Evolutionary conservation across 129 eudicot species (phyloP).

Genomic region (Erigeron canadensis): DNA sequence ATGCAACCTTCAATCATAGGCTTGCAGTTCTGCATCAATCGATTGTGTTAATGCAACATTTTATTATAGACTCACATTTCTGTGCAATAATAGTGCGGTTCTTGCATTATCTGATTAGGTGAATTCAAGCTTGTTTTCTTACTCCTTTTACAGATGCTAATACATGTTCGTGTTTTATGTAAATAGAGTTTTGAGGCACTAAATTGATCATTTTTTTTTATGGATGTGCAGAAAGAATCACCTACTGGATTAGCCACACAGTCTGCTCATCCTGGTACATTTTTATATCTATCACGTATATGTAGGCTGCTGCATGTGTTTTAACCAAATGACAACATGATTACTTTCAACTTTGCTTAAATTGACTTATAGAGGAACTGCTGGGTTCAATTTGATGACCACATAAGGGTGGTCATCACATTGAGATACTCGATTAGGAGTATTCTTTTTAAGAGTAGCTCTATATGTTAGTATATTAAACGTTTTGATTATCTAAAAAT

Average conservation of each 20-base stretch:
- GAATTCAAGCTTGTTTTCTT: not conserved
- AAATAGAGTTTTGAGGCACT: not conserved
- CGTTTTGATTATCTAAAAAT: too few relatives aligned
- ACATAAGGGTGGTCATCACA: too few relatives aligned
- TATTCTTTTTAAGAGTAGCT: too few relatives aligned
- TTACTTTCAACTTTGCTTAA: too few relatives aligned
- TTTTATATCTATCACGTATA: not conserved
- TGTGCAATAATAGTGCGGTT: too few relatives aligned
- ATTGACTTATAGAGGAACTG: not conserved
- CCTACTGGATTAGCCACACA: slow-evolving; percentile 66
- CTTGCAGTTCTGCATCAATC: too few relatives aligned
- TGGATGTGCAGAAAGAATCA: slow-evolving; percentile 62
- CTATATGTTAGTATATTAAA: too few relatives aligned
- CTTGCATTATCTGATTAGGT: not conserved
- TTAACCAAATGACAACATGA: not conserved
- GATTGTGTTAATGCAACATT: too few relatives aligned
- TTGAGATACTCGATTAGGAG: too few relatives aligned
- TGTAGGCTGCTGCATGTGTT: not conserved
- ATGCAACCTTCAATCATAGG: too few relatives aligned
- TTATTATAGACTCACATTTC: too few relatives aligned
- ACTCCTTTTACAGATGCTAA: not conserved
- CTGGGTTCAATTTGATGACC: not conserved
- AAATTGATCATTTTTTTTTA: slow-evolving; percentile 7
- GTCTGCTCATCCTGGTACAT: slow-evolving; percentile 88
- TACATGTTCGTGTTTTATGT: slow-evolving; percentile 11